Evolutionary conservation across 2,329 filamentous ascomycete species (phyloP), one percentile per base, ranked within the genome.

Genomic region (Fusarium circinatum): DNA sequence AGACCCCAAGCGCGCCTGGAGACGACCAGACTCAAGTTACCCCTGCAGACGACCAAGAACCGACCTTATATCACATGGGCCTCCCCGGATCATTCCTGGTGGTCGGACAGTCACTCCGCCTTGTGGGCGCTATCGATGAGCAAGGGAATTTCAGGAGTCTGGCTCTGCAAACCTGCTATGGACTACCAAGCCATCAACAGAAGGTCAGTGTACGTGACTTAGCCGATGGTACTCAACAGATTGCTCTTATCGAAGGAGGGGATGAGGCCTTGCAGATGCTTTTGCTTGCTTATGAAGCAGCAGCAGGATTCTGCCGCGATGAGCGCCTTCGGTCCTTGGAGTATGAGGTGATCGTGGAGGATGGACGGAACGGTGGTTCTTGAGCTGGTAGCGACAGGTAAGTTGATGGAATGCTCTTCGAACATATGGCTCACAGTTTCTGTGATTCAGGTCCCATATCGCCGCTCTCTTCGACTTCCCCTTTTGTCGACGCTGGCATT

Each of bases 1-100:
- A 51, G 2, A 34, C 22, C 3, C 4, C 6, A 14, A 20, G 3
- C 4, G 4, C 8, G 0, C 3, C 8, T 2, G 8, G 7, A 4
- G 2, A 32, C 0, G 11, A 51, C 3, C 47, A 49, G 28, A 24
- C 22, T 1, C 28, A 18, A 13, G 4, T 1, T 3, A 6, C 28
- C 15, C 8, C 5, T 6, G 1, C 0, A 10, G 22, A 34, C 2
- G 28, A 34, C 22, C 30, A 34, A 2, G 48, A 51, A 34, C 48
- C 48, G 1, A 51, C 48, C 4, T 34, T 51, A 12, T 51, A 51
- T 6, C 48, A 51, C 30, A 32, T 18, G 6, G 48, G 48, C 2
- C 12, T 51, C 0, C 48, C 48, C 8, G 48, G 48, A 2, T 15
- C 48, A 0, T 51, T 51, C 8, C 6, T 51, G 8, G 48, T 51